Evolutionary conservation across 1,284 basidiomycete species (phyloP).

Genomic region (Rhodotorula sp.): DNA sequence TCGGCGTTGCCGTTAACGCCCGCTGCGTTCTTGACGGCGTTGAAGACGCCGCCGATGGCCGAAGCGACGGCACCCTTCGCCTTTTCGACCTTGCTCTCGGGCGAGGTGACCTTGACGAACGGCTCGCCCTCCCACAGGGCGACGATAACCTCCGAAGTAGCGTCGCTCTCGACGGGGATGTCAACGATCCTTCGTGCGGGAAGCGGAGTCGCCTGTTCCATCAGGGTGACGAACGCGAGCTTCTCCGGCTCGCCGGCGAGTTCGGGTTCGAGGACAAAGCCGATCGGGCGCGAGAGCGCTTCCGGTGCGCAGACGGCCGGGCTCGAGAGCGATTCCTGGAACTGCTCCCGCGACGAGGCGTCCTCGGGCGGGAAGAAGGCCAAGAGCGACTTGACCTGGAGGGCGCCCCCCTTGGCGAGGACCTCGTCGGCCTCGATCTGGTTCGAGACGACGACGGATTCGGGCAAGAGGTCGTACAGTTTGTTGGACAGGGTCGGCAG

Average conservation of each 20-base stretch:
- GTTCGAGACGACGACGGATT: slow-evolving; percentile 58
- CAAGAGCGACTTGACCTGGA: slow-evolving; percentile 74
- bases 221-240: slow-evolving; percentile 48
- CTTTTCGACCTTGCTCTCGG: slow-evolving; percentile 28
- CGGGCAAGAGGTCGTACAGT: slow-evolving; percentile 67
- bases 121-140: slow-evolving; percentile 87
- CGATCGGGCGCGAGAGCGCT: slow-evolving; percentile 69
- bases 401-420: slow-evolving; percentile 80
- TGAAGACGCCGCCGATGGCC: slow-evolving; percentile 18
- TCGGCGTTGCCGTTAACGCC: slow-evolving; percentile 49
- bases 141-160: slow-evolving; percentile 68
- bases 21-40: slow-evolving; percentile 32
- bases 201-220: slow-evolving; percentile 49
- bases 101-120: slow-evolving; percentile 69
- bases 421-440: slow-evolving; percentile 82
- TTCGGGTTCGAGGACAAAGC: slow-evolving; percentile 63
- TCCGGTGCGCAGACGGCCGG: slow-evolving; percentile 54
- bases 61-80: slow-evolving; percentile 29
- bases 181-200: slow-evolving; percentile 65
- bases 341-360: slow-evolving; percentile 19
- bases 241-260: slow-evolving; percentile 40
- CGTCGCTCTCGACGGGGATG: slow-evolving; percentile 73
- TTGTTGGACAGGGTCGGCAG: slow-evolving; percentile 80
- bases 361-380: slow-evolving; percentile 28
- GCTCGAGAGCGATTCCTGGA: slow-evolving; percentile 51